Base-by-base conservation (phyloP, 495 filamentous ascomycete species). In the Peziza echinospora region DNA sequence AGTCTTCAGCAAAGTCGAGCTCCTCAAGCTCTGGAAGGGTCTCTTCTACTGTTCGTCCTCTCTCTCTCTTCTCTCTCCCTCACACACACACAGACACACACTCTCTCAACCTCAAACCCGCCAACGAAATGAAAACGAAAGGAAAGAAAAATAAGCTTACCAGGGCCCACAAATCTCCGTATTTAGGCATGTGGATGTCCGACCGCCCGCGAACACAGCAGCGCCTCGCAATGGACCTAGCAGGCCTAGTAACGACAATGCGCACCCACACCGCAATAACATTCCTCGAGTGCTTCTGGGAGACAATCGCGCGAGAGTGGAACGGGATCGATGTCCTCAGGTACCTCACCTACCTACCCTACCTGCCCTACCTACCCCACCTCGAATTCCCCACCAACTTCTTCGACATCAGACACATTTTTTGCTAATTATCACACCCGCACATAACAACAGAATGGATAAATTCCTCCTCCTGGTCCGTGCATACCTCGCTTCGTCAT, bases 11-110 rank as follows among this genome's bases (percentile, higher is more conserved):
- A 67, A 75, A 17, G 62, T 91, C 52, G 87, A 97, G 43, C 67
- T 82, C 25, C 69, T 91, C 46, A 93, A 94, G 65, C 71, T 97
- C 50, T 93, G 86, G 84, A 93, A 93, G 63, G 89, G 87, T 26
- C 75, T 97, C 21, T 96, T 91, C 67, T 96, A 80, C 71, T 89
- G 84, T 78, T 64, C 7, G 62, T 57, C 10, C 8, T 9, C 7
- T 26, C 24, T 30, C 42, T 41, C 11, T 26, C 19, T 19, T 10
- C 17, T 47, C 26, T 46, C 8, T 30, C 34, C 17, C 24, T 22
- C 28, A 44, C 13, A 37, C 21, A 34, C 21, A 23, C 43, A 11
- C 16, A n/a, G 26, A 21, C 13, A 17, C 4, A 2, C n/a, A 13
- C 17, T 45, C 25, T 22, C 2, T 52, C 25, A 26, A 24, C 41